A percentile compares a stretch with the other conserved stretches of the same genome.
phyloP scores from a whole-genome alignment of 148 eudicot species.

The Fagopyrum homotropicum region DNA sequence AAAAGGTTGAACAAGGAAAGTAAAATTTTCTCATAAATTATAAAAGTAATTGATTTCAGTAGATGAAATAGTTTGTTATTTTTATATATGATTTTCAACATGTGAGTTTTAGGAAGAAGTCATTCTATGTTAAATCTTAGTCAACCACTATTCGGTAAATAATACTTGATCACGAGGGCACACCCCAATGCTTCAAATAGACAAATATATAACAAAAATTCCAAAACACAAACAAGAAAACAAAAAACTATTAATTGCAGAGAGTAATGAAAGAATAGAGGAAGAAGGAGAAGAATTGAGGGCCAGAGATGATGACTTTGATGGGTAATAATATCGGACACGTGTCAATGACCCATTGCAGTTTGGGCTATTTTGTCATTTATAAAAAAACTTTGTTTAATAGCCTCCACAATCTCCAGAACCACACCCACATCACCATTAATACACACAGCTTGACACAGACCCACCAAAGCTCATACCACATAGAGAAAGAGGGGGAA shows the following conservation, averaged over 20 bases:
- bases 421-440: conserved; percentile 14
- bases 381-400: not conserved
- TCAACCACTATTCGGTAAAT: too few species aligned
- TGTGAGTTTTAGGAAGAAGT: too few species aligned
- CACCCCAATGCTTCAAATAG: too few species aligned
- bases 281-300: not conserved
- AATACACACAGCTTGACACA: conserved; percentile 9
- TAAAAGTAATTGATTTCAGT: too few species aligned
- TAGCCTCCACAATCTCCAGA: conserved; percentile 4
- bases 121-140: too few species aligned
- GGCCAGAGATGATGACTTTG: conserved; percentile 4
- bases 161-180: too few species aligned
- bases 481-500: not conserved
- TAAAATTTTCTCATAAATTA: too few species aligned
- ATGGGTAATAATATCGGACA: conserved; percentile 5
- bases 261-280: not conserved
- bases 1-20: too few species aligned
- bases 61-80: too few species aligned
- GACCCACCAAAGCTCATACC: not conserved
- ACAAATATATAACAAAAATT: too few species aligned
- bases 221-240: too few species aligned
- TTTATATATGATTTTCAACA: too few species aligned
- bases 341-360: conserved; percentile 10
- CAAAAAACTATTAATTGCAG: not conserved
- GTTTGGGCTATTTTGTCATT: conserved; percentile 6